A percentile compares a stretch with the other conserved stretches of the same genome.
Conservation (phyloP, 2,329 filamentous ascomycete species). For the Aspergillus proliferans region DNA sequence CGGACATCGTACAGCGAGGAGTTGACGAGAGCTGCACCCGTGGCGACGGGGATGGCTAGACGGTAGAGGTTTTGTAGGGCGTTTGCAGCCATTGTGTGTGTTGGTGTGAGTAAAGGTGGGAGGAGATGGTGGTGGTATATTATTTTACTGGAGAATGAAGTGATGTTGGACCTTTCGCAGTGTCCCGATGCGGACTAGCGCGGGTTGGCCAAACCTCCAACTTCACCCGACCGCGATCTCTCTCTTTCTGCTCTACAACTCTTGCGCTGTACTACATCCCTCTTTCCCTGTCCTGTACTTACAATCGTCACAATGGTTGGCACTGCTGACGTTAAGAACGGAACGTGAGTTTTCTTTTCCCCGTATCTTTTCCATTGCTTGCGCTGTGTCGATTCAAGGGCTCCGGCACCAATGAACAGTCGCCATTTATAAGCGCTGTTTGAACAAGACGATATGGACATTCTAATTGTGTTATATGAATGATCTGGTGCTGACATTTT, state of each 20-base stretch:
- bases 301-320: conserved; percentile 32
- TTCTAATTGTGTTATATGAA: no score
- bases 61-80: conserved; percentile 31
- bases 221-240: conserved; percentile 26
- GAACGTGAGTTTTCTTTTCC: conserved; percentile 31
- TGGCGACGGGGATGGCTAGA: conserved; percentile 63
- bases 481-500: not conserved
- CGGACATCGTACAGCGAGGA: conserved; percentile 94
- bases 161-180: conserved; percentile 33
- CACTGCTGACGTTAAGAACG: conserved; percentile 37
- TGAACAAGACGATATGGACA: no score
- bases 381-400: no score
- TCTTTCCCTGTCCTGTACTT: conserved; percentile 9
- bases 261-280: conserved; percentile 9
- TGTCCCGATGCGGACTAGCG: conserved; percentile 33
- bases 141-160: conserved; percentile 4
- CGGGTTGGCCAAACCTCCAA: conserved; percentile 19
- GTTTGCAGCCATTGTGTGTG: conserved; percentile 43
- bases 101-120: not conserved
- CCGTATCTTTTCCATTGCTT: no score
- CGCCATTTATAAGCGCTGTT: no score
- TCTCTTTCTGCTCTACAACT: conserved; percentile 12
- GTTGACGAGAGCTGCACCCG: conserved; percentile 62
- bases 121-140: not conserved
- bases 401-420: no score